Percentiles rank a stretch among this genome's conserved stretches.
phyloP scores from a whole-genome alignment of 2,329 filamentous ascomycete genomes.

The Ilyonectria robusta region DNA sequence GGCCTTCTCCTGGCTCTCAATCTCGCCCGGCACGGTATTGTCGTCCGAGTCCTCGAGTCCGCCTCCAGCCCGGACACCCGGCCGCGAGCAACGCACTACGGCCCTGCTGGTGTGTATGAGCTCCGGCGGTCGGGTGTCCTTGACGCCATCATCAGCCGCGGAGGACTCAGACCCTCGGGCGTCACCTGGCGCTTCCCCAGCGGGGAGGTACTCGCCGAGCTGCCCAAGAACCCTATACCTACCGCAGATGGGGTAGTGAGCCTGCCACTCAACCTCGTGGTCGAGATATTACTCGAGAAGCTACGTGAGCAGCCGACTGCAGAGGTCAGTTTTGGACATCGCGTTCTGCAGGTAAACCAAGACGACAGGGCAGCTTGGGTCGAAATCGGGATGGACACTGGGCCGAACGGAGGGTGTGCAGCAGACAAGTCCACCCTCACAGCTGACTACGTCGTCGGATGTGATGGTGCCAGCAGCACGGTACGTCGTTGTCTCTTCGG shows the following conservation, averaged over 20 bases:
- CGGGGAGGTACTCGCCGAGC: background rate
- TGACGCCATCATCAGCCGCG: constrained; percentile 31
- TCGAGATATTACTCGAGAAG: background rate
- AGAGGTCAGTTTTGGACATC: background rate
- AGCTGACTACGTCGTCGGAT: constrained; percentile 15
- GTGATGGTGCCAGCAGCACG: constrained; percentile 12
- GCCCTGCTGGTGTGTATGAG: constrained; percentile 69
- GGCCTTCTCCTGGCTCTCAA: constrained; percentile 66
- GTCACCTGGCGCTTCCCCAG: background rate
- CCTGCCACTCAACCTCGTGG: background rate
- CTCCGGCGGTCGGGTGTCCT: constrained; percentile 72
- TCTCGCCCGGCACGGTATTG: constrained; percentile 66
- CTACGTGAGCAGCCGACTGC: background rate
- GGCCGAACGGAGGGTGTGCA: background rate
- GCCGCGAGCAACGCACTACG: constrained; percentile 75
- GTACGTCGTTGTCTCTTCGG: constrained; percentile 7
- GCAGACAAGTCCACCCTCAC: background rate
- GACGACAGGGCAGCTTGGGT: constrained; percentile 1
- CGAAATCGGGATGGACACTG: background rate
- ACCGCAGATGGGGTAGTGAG: background rate
- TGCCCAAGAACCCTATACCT: background rate
- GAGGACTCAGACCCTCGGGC: background rate
- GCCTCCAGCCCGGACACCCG: constrained; percentile 68
- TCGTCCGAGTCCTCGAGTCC: constrained; percentile 69
- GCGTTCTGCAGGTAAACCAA: background rate